Evolutionary conservation across 257 asterid species (phyloP).

Genomic region (Penstemon davidsonii): DNA sequence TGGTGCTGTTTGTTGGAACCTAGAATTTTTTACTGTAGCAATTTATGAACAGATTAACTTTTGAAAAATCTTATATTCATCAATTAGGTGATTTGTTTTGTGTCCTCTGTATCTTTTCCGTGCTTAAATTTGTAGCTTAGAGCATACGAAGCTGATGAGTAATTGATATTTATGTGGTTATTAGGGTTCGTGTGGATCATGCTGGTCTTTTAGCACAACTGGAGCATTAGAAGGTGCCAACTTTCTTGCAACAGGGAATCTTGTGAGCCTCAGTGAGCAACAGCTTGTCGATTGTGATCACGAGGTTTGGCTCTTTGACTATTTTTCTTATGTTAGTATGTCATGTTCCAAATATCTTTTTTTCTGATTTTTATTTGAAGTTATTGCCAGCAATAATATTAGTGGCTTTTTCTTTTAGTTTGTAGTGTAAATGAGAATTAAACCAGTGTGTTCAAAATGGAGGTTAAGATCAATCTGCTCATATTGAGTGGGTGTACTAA

Average conservation of each 20-base stretch:
- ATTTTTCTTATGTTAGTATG: neutral
- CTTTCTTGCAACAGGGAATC: constrained; percentile 74
- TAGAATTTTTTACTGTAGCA: no score
- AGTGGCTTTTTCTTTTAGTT: neutral
- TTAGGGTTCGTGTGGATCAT: constrained; percentile 87
- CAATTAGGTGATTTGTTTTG: no score
- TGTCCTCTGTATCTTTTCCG: no score
- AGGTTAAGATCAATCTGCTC: no score
- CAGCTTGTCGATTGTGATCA: constrained; percentile 96
- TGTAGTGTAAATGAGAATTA: neutral
- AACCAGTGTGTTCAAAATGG: no score
- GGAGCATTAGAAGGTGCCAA: constrained; percentile 95
- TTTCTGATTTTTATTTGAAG: neutral
- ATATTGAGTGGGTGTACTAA: no score
- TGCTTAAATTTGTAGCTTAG: constrained; percentile 6
- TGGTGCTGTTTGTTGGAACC: neutral
- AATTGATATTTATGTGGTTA: constrained; percentile 15
- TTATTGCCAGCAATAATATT: neutral
- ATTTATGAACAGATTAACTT: no score
- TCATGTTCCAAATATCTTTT: neutral
- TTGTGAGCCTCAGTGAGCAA: constrained; percentile 88
- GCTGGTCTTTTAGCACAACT: constrained; percentile 90
- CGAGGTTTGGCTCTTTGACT: constrained; percentile 47
- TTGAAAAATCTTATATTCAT: no score
- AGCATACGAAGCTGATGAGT: neutral